These are phyloP conservation scores for Solanum sejunctum DNA, from an alignment of 257 asterid species.

Conservation along the genomic window DNA sequence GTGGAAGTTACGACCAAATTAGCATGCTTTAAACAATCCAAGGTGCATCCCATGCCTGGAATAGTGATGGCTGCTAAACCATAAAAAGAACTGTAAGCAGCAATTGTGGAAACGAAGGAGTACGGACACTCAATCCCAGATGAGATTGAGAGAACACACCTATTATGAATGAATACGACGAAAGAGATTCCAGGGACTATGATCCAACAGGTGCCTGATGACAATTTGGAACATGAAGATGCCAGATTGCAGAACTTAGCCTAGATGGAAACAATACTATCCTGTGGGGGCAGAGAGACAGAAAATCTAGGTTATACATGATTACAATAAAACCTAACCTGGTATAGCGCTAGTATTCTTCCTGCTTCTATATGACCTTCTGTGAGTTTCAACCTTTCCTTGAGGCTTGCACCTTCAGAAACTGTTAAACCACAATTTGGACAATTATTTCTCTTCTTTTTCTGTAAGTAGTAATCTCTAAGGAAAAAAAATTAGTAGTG, in stretches of 20 bases:
- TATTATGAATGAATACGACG: neutral
- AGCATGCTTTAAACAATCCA: neutral
- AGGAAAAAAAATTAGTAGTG: neutral
- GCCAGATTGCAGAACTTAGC: neutral
- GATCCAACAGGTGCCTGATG: neutral
- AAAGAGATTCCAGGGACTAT: neutral
- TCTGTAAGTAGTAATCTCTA: neutral
- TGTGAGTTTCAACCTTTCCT: slow-evolving; percentile 54
- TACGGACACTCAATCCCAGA: neutral
- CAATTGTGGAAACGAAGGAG: neutral
- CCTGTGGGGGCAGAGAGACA: neutral
- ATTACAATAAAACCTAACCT: slow-evolving; percentile 26
- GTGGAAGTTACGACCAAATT: neutral
- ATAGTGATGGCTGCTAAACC: neutral
- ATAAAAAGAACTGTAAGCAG: neutral
- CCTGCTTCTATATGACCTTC: slow-evolving; percentile 97
- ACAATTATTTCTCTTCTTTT: neutral
- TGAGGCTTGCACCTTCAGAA: slow-evolving; percentile 38
- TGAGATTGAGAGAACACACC: neutral
- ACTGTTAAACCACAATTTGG: slow-evolving; percentile 23
- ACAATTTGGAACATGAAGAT: neutral
- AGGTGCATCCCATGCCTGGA: neutral
- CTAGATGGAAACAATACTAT: neutral
- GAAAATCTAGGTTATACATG: neutral
- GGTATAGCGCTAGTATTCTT: slow-evolving; percentile 69